Base-by-base conservation (phyloP, 805 yeast species). In the Martiniozyma abietophila region DNA sequence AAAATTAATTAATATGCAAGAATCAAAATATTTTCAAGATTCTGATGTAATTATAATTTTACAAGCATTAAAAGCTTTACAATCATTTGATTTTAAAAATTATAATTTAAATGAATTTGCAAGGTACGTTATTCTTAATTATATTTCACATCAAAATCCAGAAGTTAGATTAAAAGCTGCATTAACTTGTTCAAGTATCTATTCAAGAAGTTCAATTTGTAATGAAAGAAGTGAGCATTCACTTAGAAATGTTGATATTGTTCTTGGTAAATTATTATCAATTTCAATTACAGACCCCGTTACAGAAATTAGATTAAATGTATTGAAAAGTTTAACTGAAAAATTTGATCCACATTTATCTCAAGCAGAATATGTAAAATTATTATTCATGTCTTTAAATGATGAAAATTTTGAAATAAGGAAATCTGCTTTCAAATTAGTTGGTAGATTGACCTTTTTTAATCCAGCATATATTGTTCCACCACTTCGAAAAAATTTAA, bases 401-500 rank as follows among this genome's bases (percentile, higher is more conserved):
- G 99, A 92, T 58, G 97, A 89, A 55, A 72, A 71, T 2, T 92
- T 92, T 51, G 76, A 74, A 8, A 80, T 92, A 8, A 71, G 95
- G 36, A 76, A 81, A 47, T 80, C 75, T 11, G 80, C 95, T 0
- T 73, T 89, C 22, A 68, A 67, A 32, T 69, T 88, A 8, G 73
- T 92, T 39, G 97, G 98, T 3, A 68, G 96, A 36, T 59, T 92
- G 12, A 80, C 95, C 0, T 59, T 74, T 2, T 79, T 85, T 26
- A 92, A 92, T 48, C 97, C 99, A 0, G 96, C 98, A 0, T 89
- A 85, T 55, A 83, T 92, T 42, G 86, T 89, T 25, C 98, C 99
- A 0, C 83, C 94, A 0, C 64, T 92, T 35, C 69, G 97, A 46
- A 89, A 85, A 52, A 75, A 89, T 0, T 59, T 94, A 41, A 74